phyloP scores from a whole-genome alignment of 2,329 filamentous ascomycete genomes.

The Alternaria arbusti region DNA sequence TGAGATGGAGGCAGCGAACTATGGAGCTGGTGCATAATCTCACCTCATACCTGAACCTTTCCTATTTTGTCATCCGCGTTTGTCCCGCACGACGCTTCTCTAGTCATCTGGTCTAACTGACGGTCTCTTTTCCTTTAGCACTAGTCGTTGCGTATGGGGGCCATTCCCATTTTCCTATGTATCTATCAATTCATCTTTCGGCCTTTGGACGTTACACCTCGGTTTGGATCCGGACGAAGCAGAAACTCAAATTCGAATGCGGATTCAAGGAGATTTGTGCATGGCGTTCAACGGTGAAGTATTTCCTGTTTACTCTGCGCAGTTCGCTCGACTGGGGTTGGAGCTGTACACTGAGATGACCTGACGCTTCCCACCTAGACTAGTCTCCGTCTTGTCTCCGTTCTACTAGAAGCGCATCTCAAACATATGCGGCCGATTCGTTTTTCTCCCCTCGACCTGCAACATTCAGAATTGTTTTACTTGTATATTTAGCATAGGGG shows the following conservation, averaged over 20 bases:
- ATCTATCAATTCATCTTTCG: slow-evolving; percentile 34
- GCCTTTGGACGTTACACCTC: slow-evolving; percentile 34
- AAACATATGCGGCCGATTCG: slow-evolving; percentile 13
- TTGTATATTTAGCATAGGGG: slow-evolving; percentile 14
- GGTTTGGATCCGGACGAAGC: slow-evolving; percentile 35
- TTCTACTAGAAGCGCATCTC: slow-evolving; percentile 10
- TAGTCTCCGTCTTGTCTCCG: slow-evolving; percentile 3
- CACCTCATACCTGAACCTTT: slow-evolving; percentile 16
- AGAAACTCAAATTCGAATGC: slow-evolving; percentile 21
- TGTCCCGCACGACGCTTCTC: slow-evolving; percentile 10
- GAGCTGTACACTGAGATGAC: slow-evolving; percentile 36
- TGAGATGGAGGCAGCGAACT: slow-evolving; percentile 36
- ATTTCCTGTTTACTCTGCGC: slow-evolving; percentile 23
- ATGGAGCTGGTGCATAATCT: slow-evolving; percentile 35
- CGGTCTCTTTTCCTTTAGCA: slow-evolving; percentile 39
- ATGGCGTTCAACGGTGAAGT: slow-evolving; percentile 33
- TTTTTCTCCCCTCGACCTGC: slow-evolving; percentile 2
- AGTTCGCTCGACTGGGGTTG: slow-evolving; percentile 37
- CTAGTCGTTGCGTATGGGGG: slow-evolving; percentile 18
- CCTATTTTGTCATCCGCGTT: slow-evolving; percentile 3
- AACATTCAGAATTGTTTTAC: slow-evolving; percentile 10
- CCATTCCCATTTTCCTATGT: slow-evolving; percentile 41
- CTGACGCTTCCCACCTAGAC: slow-evolving; percentile 18
- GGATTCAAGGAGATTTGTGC: slow-evolving; percentile 20
- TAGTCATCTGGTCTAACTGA: slow-evolving; percentile 41